Base-by-base conservation (phyloP, 495 filamentous ascomycete species). In the Amorphotheca resinae region DNA sequence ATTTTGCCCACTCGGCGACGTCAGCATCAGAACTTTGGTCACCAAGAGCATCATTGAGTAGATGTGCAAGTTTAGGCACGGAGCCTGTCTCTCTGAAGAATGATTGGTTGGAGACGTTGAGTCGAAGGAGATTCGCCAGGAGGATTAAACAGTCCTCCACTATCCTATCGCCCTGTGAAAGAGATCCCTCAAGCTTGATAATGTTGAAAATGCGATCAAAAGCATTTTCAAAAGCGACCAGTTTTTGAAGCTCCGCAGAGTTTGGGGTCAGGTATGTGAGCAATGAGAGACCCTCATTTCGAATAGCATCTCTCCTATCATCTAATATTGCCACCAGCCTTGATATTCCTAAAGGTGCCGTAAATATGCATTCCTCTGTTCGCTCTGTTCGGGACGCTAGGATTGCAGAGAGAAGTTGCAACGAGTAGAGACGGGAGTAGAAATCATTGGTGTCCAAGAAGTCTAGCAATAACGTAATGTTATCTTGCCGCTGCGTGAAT, bases 401-500 rank as follows among this genome's bases (percentile, higher is more conserved):
- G 28, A 95, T 93, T 23, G 87, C 83, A 28, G 79, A 78, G 35
- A 98, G 82, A 45, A 98, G 72, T 64, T 95, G 87, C 36, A 96
- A 59, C 11, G 86, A 87, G 61, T 96, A 95, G 1, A 96, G 74
- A 7, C 91, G 80, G 8, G 87, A 87, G 63, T 93, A 95, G 59
- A 94, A 95, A 48, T 98, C 91, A 41, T 68, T 68, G 31, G 14
- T 37, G 51, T 95, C 88, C 16, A 98, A 69, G 23, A 98, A 80
- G 51, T 91, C 85, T 41, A 96, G 73, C 33, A 98, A 72, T 26
- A 88, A 66, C 0, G 84, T 93, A 44, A 96, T 91, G 62, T 98
- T 96, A 63, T 96, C 91, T 80, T 96, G 89, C 51, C 87, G 83
- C 73, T 94, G 87, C 22, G 93, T 96, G 54, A 98, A 98, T 59